Base-by-base conservation (phyloP, 805 yeast species). In the Ogataea minuta region DNA sequence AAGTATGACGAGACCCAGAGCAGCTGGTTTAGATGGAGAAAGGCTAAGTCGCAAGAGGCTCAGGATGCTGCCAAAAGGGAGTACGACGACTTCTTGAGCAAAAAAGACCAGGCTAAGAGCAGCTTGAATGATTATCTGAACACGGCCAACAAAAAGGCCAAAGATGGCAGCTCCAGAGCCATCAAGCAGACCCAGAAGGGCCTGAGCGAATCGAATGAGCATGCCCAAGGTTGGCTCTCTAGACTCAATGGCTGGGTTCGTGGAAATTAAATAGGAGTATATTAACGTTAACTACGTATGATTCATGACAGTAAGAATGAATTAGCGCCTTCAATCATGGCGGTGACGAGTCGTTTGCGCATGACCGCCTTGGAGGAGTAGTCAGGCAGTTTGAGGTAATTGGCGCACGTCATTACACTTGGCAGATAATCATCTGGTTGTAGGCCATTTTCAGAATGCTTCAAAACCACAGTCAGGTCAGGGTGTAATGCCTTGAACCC, bases 391-490 rank as follows among this genome's bases (percentile, higher is more conserved):
- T 91, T 91, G 49, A 91, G 70, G 57, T 91, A 93, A 58, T 91
- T 91, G 3, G 95, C 97, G 68, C 99, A 91, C 0, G 99, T 91
- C 99, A 91, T 91, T 3, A 93, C 99, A 63, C 96, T 87, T 2
- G 99, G 98, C 41, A 93, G 68, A 55, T 83, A 89, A 45, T 81
- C 88, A 60, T 91, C 95, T 4, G 85, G 74, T 9, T 65, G 62
- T 17, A 76, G 57, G 0, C 80, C 83, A 32, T 74, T 79, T 36
- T 91, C 98, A n/a, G 82, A 73, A 42, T 74, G 80, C 56, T 87
- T 89, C 45, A 87, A 65, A 2, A 93, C 98, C 24, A 93, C 89
- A 0, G 98, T 91, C 32, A 91, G 72, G 37, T 75, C 82, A 0
- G 99, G 99, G 31, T 74, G 72, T 39, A 91, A 66, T 0, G 84